Percentiles rank a stretch among this genome's conserved stretches.
Conservation (phyloP, 2,329 filamentous ascomycete species). For the Dothistroma pini region DNA sequence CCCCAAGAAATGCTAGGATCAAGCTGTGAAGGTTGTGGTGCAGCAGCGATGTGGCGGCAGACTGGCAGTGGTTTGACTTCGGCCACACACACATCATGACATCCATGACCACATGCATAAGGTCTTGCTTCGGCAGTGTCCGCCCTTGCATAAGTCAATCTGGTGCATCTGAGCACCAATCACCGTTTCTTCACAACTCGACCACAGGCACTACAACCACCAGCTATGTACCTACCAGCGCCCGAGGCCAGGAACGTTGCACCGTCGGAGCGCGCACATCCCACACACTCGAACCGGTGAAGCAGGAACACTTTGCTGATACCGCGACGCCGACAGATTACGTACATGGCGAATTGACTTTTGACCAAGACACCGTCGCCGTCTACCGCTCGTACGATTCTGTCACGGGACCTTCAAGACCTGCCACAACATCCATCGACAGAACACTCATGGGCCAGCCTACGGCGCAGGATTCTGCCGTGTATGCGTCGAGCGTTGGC, state of each 20-base stretch:
- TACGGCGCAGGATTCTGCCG: neutral
- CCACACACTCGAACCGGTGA: neutral
- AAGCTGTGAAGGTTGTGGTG: neutral
- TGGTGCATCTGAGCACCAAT: neutral
- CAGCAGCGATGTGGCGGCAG: neutral
- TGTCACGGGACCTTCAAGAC: neutral
- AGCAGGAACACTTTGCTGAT: neutral
- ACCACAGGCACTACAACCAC: neutral
- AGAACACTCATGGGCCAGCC: slow-evolving; percentile 8
- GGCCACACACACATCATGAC: no score
- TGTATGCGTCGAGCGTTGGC: neutral
- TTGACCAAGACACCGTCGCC: neutral
- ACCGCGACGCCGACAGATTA: neutral
- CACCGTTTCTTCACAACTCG: neutral
- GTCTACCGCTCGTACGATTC: neutral
- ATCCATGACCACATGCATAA: neutral
- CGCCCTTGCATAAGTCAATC: neutral
- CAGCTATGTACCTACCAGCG: no score
- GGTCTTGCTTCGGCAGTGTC: neutral
- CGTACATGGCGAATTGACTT: neutral
- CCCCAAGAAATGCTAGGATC: neutral
- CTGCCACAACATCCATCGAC: neutral
- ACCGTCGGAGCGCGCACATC: neutral
- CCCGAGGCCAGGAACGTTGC: neutral
- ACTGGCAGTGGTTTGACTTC: neutral